phyloP scores from a whole-genome alignment of 2,329 filamentous ascomycete species.

The Endocalyx cinctus region DNA sequence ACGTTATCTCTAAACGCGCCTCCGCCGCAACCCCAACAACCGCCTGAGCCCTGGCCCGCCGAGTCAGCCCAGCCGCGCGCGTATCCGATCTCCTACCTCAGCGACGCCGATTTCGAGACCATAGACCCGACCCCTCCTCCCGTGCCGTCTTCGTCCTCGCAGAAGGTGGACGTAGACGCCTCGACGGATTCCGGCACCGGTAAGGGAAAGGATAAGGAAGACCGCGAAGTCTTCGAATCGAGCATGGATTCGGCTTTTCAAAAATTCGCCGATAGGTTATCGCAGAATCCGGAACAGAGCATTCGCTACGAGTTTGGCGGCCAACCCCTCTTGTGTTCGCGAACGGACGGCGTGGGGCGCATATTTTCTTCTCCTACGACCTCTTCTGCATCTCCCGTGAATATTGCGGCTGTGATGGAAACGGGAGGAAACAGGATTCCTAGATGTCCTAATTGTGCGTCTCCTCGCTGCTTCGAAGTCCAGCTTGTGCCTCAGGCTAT shows the following conservation, averaged over 20 bases:
- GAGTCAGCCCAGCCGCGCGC: slow-evolving; percentile 59
- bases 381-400: too few relatives aligned
- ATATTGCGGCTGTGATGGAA: slow-evolving; percentile 11
- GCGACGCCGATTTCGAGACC: slow-evolving; percentile 89
- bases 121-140: slow-evolving; percentile 59
- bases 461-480: slow-evolving; percentile 76
- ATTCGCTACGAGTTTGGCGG: slow-evolving; percentile 77
- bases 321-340: slow-evolving; percentile 72
- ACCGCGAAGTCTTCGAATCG: slow-evolving; percentile 69
- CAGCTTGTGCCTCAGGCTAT: slow-evolving; percentile 92
- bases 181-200: slow-evolving; percentile 19
- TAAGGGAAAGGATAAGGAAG: slow-evolving; percentile 46
- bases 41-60: slow-evolving; percentile 72
- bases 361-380: background rate
- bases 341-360: slow-evolving; percentile 66
- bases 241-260: slow-evolving; percentile 72
- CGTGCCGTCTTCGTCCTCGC: slow-evolving; percentile 44
- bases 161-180: slow-evolving; percentile 41
- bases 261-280: slow-evolving; percentile 67
- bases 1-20: slow-evolving; percentile 68
- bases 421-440: slow-evolving; percentile 52
- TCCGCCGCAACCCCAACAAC: slow-evolving; percentile 28
- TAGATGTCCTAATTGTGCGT: slow-evolving; percentile 71
- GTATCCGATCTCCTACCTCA: slow-evolving; percentile 73
- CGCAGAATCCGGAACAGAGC: slow-evolving; percentile 77